Conservation (phyloP, 1,139 yeast species). For the Yamadazyma sp. region DNA sequence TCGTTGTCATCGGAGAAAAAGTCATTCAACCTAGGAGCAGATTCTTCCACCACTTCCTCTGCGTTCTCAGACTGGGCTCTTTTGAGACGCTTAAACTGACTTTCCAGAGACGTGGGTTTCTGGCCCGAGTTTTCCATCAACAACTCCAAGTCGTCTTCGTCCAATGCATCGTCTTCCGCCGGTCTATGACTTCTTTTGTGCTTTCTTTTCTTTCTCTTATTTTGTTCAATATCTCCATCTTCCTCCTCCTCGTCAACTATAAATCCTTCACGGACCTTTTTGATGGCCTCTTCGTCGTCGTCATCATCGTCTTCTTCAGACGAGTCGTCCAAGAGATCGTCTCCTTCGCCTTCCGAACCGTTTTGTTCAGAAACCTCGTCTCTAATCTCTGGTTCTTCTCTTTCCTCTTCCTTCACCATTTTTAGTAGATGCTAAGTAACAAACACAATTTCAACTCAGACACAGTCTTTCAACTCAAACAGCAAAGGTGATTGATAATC, state of each 20-base stretch:
- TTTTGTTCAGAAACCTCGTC: conserved; percentile 25
- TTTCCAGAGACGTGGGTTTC: conserved; percentile 30
- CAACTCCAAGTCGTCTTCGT: conserved; percentile 93
- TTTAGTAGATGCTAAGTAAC: neutral
- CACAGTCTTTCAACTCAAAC: neutral
- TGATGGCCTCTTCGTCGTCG: conserved; percentile 73
- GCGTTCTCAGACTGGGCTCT: conserved; percentile 51
- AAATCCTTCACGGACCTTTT: conserved; percentile 83
- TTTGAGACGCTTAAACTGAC: conserved; percentile 77
- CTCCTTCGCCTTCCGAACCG: conserved; percentile 38
- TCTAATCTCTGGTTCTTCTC: conserved; percentile 35
- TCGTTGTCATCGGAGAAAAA: conserved; percentile 81
- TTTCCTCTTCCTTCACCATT: conserved; percentile 4
- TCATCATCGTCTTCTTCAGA: conserved; percentile 77
- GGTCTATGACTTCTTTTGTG: conserved; percentile 42
- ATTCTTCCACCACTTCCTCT: conserved; percentile 24
- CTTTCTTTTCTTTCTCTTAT: conserved; percentile 33
- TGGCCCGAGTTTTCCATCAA: conserved; percentile 89
- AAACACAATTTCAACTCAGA: neutral
- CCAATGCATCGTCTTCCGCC: conserved; percentile 67
- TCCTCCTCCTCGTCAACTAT: conserved; percentile 91
- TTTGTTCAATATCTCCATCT: conserved; percentile 35
- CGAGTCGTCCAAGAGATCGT: conserved; percentile 54
- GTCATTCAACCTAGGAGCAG: conserved; percentile 55
- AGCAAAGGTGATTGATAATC: neutral